Evolutionary conservation across 164 flowering plant species (phyloP), one percentile per base, ranked within the genome.

Genomic region (Pachysandra terminalis): DNA sequence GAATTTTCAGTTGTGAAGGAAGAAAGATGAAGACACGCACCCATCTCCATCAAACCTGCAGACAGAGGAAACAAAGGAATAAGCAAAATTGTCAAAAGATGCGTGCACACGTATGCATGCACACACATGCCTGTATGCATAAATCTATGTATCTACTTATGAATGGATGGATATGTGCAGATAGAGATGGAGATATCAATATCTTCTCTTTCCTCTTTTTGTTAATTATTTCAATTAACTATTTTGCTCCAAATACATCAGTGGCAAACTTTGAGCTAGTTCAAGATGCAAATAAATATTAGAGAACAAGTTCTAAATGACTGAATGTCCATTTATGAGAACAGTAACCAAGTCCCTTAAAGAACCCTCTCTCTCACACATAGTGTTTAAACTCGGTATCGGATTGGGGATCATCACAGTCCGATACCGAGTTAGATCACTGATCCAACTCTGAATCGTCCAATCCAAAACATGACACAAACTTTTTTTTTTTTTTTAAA

Each of bases 11-110:
- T 41, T 59, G 35, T 58, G 63, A 65, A 59, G 54, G 62, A 67
- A 53, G 54, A 56, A 73, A 41, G n/a, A 66, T 52, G 67, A 68
- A 56, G 59, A 55, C 61, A 84, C 92, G 16, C 64, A 94, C 98
- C 98, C 98, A 80, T 91, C 97, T 80, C 98, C 98, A 82, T 94
- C 97, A 81, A 94, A 94, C 97, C 98, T 94, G 95, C 84, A 87
- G 21, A 65, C n/a, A 72, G 35, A 76, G 19, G 5, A 7, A 59
- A 75, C 52, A 67, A 64, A 27, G 40, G 53, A 64, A 61, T 57
- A 49, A 76, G 57, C 16, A 60, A 51, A 60, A 35, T 17, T 45
- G 51, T 45, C 10, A 45, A 32, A 15, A 32, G 7, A 32, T 32
- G 37, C 37, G 7, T 32, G 5, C 37, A 32, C 7, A 7, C 7